These are phyloP conservation scores for Exobasidium cylindrosporum DNA, from an alignment of 1,284 basidiomycete genomes.

Conservation along the genomic window DNA sequence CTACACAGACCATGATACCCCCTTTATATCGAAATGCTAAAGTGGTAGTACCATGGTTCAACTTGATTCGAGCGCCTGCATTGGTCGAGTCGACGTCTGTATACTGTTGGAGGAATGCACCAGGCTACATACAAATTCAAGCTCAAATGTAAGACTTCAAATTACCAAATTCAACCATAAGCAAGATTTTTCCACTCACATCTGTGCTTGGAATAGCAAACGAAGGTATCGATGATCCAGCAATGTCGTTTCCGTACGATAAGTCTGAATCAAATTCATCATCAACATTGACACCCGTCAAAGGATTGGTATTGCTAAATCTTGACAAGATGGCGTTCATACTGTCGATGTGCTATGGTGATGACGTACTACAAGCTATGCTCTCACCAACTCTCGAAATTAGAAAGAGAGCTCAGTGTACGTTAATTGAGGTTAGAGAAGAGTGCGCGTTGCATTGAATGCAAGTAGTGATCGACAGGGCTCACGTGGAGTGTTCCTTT, in stretches of 20 bases:
- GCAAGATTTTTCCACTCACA: constrained; percentile 18
- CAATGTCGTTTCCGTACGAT: constrained; percentile 9
- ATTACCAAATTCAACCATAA: too few species aligned
- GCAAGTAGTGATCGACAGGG: not conserved
- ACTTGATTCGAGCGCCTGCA: constrained; percentile 70
- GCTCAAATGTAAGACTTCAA: not conserved
- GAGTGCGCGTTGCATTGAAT: not conserved
- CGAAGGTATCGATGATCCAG: constrained; percentile 22
- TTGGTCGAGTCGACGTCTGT: constrained; percentile 55
- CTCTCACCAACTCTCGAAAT: too few species aligned
- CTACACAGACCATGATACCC: constrained; percentile 95
- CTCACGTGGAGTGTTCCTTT: not conserved
- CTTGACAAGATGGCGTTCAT: constrained; percentile 42
- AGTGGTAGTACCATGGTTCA: constrained; percentile 97
- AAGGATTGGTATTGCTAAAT: constrained; percentile 19
- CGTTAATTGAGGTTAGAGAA: too few species aligned
- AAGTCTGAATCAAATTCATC: constrained; percentile 13
- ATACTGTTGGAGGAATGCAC: constrained; percentile 49
- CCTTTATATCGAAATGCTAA: constrained; percentile 95
- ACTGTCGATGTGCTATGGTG: too few species aligned
- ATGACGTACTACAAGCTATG: too few species aligned
- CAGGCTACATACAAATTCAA: constrained; percentile 29
- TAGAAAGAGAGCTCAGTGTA: too few species aligned
- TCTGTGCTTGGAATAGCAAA: constrained; percentile 42
- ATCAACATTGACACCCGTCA: constrained; percentile 13